phyloP scores from a whole-genome alignment of 768 basidiomycete genomes.

The Mycena sanguinolenta region DNA sequence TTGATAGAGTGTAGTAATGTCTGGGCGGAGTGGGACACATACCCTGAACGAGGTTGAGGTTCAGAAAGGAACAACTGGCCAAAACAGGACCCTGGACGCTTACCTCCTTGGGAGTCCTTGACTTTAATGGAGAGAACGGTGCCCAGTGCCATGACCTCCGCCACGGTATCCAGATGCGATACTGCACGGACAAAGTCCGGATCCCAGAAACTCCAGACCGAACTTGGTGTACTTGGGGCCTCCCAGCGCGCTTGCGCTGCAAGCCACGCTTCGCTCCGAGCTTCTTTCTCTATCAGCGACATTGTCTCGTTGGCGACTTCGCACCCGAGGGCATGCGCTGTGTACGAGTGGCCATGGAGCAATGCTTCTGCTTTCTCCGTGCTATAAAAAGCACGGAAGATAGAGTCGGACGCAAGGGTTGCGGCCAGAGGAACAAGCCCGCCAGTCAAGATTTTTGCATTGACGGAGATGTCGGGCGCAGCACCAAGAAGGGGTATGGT shows the following conservation, averaged over 20 bases:
- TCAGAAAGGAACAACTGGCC: not conserved
- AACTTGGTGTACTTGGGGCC: conserved; percentile 22
- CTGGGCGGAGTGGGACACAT: conserved; percentile 76
- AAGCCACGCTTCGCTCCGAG: conserved; percentile 69
- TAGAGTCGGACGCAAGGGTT: conserved; percentile 83
- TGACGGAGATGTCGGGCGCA: conserved; percentile 88
- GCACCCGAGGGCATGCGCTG: conserved; percentile 94
- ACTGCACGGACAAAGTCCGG: conserved; percentile 75
- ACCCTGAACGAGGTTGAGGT: conserved; percentile 52
- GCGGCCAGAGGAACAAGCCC: conserved; percentile 89
- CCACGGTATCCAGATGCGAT: conserved; percentile 69
- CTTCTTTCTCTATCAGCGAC: conserved; percentile 67
- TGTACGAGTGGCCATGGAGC: conserved; percentile 96
- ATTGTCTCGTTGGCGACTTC: conserved; percentile 90
- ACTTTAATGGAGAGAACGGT: conserved; percentile 87
- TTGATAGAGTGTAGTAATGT: conserved; percentile 67
- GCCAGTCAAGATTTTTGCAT: conserved; percentile 95
- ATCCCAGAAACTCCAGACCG: conserved; percentile 92
- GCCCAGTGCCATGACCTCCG: conserved; percentile 89
- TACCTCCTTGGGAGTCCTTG: conserved; percentile 68
- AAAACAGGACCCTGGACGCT: conserved; percentile 31
- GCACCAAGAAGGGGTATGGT: conserved; percentile 75
- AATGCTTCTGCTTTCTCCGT: conserved; percentile 86
- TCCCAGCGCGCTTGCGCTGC: conserved; percentile 74
- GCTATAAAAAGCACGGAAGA: conserved; percentile 86